These are phyloP conservation scores for Apiospora malaysiana DNA, from an alignment of 2,329 filamentous ascomycete species.

Conservation along the genomic window DNA sequence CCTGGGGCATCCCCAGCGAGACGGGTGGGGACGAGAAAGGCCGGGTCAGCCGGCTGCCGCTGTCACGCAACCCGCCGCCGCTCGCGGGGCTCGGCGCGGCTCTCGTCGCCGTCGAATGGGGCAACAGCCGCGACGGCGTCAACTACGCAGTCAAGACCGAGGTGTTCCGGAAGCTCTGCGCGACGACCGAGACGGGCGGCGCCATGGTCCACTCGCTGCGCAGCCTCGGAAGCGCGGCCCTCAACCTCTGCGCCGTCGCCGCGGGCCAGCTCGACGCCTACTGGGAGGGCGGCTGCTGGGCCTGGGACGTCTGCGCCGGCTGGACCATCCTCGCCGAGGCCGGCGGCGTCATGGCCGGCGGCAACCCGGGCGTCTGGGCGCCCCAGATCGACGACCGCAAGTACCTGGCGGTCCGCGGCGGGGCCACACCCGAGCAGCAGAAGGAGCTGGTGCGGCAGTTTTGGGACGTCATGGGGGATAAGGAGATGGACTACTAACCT, in stretches of 20 bases:
- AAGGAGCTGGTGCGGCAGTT: constrained; percentile 68
- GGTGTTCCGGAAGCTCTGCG: constrained; percentile 67
- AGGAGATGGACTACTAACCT: constrained; percentile 55
- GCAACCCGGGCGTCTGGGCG: constrained; percentile 77
- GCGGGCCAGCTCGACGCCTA: constrained; percentile 75
- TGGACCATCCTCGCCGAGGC: constrained; percentile 80
- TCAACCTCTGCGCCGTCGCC: constrained; percentile 77
- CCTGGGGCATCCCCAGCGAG: constrained; percentile 43
- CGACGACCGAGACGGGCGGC: constrained; percentile 65
- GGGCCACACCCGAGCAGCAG: constrained; percentile 59
- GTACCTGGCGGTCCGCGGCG: constrained; percentile 66
- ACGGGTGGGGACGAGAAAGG: constrained; percentile 36
- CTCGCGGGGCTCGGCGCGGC: constrained; percentile 66
- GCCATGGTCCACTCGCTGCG: constrained; percentile 79
- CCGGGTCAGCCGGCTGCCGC: constrained; percentile 49
- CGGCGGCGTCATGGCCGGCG: constrained; percentile 74
- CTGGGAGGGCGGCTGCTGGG: constrained; percentile 86
- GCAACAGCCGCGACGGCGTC: constrained; percentile 67
- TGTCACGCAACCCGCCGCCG: constrained; percentile 56
- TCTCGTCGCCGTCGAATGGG: constrained; percentile 77
- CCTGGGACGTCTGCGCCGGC: constrained; percentile 84
- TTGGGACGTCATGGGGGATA: constrained; percentile 64
- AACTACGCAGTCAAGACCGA: constrained; percentile 74
- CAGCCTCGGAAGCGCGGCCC: constrained; percentile 73
- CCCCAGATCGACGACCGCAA: constrained; percentile 62